Evolutionary conservation across 108 stramenopile genomes (phyloP).

Genomic region (Mediolabrus comicus): DNA sequence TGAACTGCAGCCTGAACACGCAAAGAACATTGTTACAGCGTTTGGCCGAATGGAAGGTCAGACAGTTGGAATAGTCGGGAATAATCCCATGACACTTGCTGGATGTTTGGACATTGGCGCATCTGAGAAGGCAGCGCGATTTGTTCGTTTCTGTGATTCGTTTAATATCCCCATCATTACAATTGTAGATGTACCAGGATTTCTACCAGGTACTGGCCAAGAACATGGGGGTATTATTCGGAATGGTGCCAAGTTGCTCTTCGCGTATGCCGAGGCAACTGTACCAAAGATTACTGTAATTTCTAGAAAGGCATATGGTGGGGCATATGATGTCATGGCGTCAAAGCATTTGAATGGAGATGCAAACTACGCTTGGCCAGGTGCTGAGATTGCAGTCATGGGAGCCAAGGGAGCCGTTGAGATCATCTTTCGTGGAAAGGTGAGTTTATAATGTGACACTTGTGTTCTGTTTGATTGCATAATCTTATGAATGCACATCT

Average conservation of each 20-base stretch:
- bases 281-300: constrained; percentile 98
- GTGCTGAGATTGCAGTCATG: constrained; percentile 98
- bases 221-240: constrained; percentile 96
- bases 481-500: background rate
- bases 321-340: constrained; percentile 99
- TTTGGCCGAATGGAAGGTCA: constrained; percentile 95
- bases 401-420: constrained; percentile 99
- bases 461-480: background rate
- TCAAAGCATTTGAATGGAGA: constrained; percentile 98
- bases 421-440: constrained; percentile 97
- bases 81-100: constrained; percentile 95
- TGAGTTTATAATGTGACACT: constrained; percentile 21
- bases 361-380: constrained; percentile 98
- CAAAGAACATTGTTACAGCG: constrained; percentile 95
- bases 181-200: constrained; percentile 99
- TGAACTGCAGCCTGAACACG: constrained; percentile 95
- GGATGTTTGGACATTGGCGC: constrained; percentile 98
- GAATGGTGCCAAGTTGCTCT: constrained; percentile 97
- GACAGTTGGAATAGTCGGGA: constrained; percentile 96
- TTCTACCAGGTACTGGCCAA: constrained; percentile 95
- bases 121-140: constrained; percentile 96
- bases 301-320: constrained; percentile 99
- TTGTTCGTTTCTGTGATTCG: constrained; percentile 97
- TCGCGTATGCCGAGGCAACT: constrained; percentile 98
- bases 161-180: constrained; percentile 99